phyloP scores from a whole-genome alignment of 108 stramenopile genomes.

The Cyclotella sp. region DNA sequence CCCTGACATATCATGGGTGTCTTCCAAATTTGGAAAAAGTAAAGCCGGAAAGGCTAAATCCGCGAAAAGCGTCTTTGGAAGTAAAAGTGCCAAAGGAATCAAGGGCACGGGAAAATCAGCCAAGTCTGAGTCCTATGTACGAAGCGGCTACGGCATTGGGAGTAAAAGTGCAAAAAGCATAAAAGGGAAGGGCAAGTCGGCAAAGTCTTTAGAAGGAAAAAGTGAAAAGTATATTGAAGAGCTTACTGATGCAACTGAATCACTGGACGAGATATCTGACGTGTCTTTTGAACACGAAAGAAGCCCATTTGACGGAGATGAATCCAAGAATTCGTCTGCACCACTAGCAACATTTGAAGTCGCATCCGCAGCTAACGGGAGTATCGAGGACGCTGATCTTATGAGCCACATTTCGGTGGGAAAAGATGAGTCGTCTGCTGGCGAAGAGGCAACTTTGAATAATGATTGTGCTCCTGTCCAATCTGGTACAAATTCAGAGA shows the following conservation, averaged over 20 bases:
- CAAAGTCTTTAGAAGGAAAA: not conserved
- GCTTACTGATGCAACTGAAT: not conserved
- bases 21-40: slow-evolving; percentile 16
- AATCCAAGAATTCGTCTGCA: slow-evolving; percentile 4
- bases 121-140: not conserved
- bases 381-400: no score
- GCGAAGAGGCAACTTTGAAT: no score
- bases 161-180: slow-evolving; percentile 1
- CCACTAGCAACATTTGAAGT: not conserved
- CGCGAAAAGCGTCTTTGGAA: not conserved
- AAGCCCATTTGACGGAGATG: not conserved
- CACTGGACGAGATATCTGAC: not conserved
- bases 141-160: not conserved
- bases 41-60: slow-evolving; percentile 4
- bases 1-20: not conserved
- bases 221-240: slow-evolving; percentile 1
- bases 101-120: not conserved
- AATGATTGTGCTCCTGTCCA: no score
- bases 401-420: no score
- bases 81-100: slow-evolving; percentile 1
- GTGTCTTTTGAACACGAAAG: not conserved
- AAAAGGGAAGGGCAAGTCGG: not conserved
- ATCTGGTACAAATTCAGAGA: no score
- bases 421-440: no score
- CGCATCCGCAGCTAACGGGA: no score